Percentiles rank a stretch among this genome's conserved stretches.
phyloP scores from a whole-genome alignment of 2,329 filamentous ascomycete genomes.

The Neurospora sp. region DNA sequence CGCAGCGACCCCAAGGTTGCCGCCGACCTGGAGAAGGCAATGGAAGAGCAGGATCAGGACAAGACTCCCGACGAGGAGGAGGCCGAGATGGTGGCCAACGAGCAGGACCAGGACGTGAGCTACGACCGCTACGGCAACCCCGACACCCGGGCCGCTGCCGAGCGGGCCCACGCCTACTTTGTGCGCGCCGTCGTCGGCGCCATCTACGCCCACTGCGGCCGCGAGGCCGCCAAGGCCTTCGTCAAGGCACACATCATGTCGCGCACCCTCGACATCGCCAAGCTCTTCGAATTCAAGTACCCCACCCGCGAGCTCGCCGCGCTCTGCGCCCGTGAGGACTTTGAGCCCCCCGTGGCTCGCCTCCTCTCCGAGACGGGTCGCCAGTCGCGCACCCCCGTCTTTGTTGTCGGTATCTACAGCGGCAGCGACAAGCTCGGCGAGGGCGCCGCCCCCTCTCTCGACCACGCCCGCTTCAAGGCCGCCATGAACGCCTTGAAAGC shows the following conservation, averaged over 20 bases:
- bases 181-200: slow-evolving; percentile 77
- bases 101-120: slow-evolving; percentile 14
- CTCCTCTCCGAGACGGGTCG: slow-evolving; percentile 88
- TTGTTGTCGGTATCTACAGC: slow-evolving; percentile 87
- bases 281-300: slow-evolving; percentile 73
- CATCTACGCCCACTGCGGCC: slow-evolving; percentile 76
- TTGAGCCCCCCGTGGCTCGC: slow-evolving; percentile 76
- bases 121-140: slow-evolving; percentile 15
- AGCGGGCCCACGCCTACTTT: slow-evolving; percentile 49
- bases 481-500: slow-evolving; percentile 78
- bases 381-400: slow-evolving; percentile 75
- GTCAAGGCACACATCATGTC: slow-evolving; percentile 75
- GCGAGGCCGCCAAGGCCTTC: slow-evolving; percentile 70
- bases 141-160: slow-evolving; percentile 18
- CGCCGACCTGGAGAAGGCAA: slow-evolving; percentile 12
- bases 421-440: slow-evolving; percentile 87
- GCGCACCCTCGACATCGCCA: slow-evolving; percentile 63
- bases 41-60: background rate
- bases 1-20: slow-evolving; percentile 2
- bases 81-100: slow-evolving; percentile 6
- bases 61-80: slow-evolving; percentile 1
- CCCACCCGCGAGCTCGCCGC: slow-evolving; percentile 75
- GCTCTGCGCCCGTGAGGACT: slow-evolving; percentile 80
- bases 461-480: slow-evolving; percentile 68
- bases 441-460: slow-evolving; percentile 67